Conservation (phyloP, 1,139 yeast genomes). For the Debaryomyces udenii region DNA sequence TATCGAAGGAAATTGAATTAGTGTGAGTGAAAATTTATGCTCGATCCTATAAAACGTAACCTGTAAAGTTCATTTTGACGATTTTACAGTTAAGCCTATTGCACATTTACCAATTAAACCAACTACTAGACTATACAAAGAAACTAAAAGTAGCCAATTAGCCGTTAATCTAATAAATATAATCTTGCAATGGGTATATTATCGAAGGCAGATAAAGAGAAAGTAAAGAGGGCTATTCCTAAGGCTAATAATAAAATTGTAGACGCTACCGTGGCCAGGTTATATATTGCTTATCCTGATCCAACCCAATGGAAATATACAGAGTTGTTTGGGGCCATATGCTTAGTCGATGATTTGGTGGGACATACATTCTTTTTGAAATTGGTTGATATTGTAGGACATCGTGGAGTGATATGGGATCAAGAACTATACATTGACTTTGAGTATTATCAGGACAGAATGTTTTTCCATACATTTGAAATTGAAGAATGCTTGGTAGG, state of each 20-base stretch:
- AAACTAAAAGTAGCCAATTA: slow-evolving; percentile 2
- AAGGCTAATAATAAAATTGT: slow-evolving; percentile 84
- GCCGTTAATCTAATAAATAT: neutral
- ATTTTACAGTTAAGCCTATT: slow-evolving; percentile 4
- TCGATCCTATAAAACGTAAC: neutral
- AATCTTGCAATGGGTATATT: slow-evolving; percentile 54
- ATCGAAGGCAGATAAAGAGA: slow-evolving; percentile 76
- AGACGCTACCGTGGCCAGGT: slow-evolving; percentile 87
- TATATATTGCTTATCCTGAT: slow-evolving; percentile 89
- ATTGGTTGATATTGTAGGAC: slow-evolving; percentile 79
- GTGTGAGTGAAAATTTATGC: slow-evolving; percentile 1
- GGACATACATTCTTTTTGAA: slow-evolving; percentile 93
- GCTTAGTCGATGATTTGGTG: slow-evolving; percentile 85
- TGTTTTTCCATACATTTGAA: slow-evolving; percentile 94
- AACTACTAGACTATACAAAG: neutral
- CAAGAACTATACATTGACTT: slow-evolving; percentile 90
- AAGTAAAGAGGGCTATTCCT: slow-evolving; percentile 85
- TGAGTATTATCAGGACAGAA: slow-evolving; percentile 88
- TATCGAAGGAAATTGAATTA: neutral
- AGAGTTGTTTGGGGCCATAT: slow-evolving; percentile 85
- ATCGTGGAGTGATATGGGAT: slow-evolving; percentile 92
- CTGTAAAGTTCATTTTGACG: neutral
- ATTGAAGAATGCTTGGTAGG: slow-evolving; percentile 91
- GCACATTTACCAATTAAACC: slow-evolving; percentile 1
- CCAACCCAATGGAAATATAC: slow-evolving; percentile 83